Evolutionary conservation across 106 monocot species (phyloP).

Genomic region (Dendrobium catenatum): DNA sequence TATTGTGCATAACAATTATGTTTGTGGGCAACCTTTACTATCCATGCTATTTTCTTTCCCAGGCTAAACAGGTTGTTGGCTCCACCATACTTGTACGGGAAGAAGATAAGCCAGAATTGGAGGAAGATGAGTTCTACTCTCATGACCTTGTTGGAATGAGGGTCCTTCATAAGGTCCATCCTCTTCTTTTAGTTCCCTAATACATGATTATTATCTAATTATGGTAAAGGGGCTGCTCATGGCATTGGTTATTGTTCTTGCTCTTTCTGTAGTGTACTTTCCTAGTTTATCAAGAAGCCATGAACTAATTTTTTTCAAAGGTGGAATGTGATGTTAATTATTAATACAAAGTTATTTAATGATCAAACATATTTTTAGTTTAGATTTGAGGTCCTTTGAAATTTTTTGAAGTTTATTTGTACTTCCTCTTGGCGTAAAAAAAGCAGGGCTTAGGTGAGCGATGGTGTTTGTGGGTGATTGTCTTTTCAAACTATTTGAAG

Average conservation of each 20-base stretch:
- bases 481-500: background rate
- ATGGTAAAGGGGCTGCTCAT: background rate
- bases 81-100: slow-evolving; percentile 63
- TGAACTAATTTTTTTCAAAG: background rate
- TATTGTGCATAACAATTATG: background rate
- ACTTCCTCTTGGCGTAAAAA: background rate
- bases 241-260: background rate
- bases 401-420: background rate
- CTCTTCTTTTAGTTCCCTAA: slow-evolving; percentile 1
- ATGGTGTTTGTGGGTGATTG: background rate
- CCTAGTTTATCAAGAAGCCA: background rate
- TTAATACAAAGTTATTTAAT: background rate
- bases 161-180: slow-evolving; percentile 75
- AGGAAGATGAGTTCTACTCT: slow-evolving; percentile 84
- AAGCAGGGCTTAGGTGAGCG: background rate
- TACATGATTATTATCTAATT: background rate
- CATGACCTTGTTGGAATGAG: slow-evolving; percentile 86
- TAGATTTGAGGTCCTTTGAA: background rate
- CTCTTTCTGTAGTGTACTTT: background rate
- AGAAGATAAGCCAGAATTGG: slow-evolving; percentile 70
- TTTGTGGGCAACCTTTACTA: background rate
- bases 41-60: slow-evolving; percentile 11
- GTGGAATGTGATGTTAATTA: background rate
- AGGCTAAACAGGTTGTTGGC: slow-evolving; percentile 88
- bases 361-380: background rate